Percentiles rank a stretch among this genome's conserved stretches.
Conservation (phyloP, 352 stramenopile species). For the Globisporangium cederbergense region DNA sequence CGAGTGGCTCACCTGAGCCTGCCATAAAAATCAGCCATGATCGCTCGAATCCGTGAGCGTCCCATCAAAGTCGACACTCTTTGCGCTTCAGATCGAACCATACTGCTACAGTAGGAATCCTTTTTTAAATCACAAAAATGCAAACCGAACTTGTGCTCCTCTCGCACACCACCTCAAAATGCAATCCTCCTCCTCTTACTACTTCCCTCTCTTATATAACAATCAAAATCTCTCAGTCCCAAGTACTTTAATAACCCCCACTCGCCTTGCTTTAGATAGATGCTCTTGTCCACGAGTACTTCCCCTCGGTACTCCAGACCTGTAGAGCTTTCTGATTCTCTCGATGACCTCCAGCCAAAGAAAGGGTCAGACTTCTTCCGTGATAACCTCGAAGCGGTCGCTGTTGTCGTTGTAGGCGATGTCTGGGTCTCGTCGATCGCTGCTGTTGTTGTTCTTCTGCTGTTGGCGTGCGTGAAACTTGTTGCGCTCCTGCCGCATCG, state of each 20-base stretch:
- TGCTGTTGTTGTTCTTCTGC: background rate
- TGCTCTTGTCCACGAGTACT: background rate
- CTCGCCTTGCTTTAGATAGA: background rate
- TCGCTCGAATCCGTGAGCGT: too few relatives aligned
- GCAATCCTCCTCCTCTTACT: background rate
- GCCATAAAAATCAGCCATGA: too few relatives aligned
- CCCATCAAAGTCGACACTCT: too few relatives aligned
- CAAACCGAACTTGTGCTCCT: background rate
- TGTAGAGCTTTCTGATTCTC: background rate
- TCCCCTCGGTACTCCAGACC: background rate
- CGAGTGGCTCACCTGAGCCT: too few relatives aligned
- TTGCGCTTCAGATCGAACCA: too few relatives aligned
- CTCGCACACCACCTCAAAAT: background rate
- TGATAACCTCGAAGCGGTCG: conserved; percentile 5
- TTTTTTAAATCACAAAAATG: background rate
- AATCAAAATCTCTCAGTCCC: background rate
- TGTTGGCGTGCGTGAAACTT: conserved; percentile 4
- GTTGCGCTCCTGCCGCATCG: conserved; percentile 8
- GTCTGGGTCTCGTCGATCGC: background rate
- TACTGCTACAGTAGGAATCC: too few relatives aligned
- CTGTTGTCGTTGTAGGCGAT: background rate
- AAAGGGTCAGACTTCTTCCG: background rate
- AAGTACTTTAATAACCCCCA: background rate
- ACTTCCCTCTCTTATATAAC: background rate
- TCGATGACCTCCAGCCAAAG: background rate